phyloP scores from a whole-genome alignment of 176 grass and related monocot genomes.

The Thinopyrum elongatum region DNA sequence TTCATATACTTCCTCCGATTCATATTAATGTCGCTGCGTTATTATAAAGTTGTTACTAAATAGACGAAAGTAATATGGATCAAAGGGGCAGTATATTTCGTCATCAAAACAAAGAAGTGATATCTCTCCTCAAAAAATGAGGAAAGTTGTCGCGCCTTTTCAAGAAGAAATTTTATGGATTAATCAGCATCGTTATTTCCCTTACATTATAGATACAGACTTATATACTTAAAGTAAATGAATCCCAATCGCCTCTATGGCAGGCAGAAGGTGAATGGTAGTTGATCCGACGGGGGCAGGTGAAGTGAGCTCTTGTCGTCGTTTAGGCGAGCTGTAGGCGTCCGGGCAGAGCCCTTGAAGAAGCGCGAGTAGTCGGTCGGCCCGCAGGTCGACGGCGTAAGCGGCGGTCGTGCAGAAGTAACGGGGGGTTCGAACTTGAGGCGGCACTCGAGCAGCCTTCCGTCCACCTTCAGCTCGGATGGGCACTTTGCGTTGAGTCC shows the following conservation, averaged over 20 bases:
- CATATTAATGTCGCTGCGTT: no score
- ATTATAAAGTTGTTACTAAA: no score
- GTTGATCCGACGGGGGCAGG: neutral
- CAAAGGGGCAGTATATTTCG: no score
- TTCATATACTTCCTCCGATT: no score
- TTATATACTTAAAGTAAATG: no score
- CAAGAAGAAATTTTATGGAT: no score
- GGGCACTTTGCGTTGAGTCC: conserved; percentile 46
- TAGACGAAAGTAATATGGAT: no score
- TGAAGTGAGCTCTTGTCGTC: neutral
- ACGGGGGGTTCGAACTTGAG: neutral
- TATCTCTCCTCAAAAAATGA: no score
- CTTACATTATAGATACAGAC: no score
- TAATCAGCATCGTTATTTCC: no score
- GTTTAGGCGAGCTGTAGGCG: conserved; percentile 47
- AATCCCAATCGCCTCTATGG: neutral
- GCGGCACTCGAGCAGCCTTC: conserved; percentile 46
- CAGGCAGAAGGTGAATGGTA: neutral
- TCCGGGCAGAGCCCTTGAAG: conserved; percentile 59
- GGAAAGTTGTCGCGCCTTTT: no score
- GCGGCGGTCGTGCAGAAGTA: neutral
- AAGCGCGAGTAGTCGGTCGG: conserved; percentile 47
- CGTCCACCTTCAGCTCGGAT: conserved; percentile 32
- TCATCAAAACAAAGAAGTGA: no score
- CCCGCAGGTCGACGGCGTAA: neutral